These are phyloP conservation scores for Murraya koenigii DNA, from an alignment of 345 rosid species.

Conservation along the genomic window DNA sequence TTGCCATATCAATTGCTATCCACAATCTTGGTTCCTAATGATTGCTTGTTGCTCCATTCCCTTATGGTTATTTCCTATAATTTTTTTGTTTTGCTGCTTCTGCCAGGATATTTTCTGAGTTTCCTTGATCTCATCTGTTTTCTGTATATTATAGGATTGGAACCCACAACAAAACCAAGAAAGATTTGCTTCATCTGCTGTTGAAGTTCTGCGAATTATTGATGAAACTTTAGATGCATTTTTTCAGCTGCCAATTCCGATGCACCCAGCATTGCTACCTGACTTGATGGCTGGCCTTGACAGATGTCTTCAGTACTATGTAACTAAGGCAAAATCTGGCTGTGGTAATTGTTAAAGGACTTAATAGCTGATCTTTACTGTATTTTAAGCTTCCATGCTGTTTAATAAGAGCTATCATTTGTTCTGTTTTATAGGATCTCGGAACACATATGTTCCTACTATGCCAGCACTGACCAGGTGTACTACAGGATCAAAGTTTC, in stretches of 20 bases:
- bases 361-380: conserved; percentile 10
- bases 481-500: conserved; percentile 74
- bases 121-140: conserved; percentile 18
- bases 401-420: conserved; percentile 21
- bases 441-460: conserved; percentile 74
- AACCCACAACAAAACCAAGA: conserved; percentile 60
- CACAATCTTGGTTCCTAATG: background rate
- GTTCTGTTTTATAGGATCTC: conserved; percentile 53
- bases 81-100: background rate
- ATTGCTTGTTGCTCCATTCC: background rate
- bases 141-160: conserved; percentile 55
- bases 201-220: conserved; percentile 69
- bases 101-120: background rate
- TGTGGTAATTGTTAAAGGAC: conserved; percentile 55
- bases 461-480: conserved; percentile 96
- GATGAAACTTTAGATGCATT: conserved; percentile 87
- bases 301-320: conserved; percentile 83
- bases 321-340: conserved; percentile 82
- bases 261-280: conserved; percentile 90
- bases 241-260: conserved; percentile 92
- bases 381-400: conserved; percentile 14
- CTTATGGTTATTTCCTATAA: background rate
- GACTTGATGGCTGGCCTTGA: conserved; percentile 85
- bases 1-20: conserved; percentile 1
- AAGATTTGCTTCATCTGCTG: conserved; percentile 78